Evolutionary conservation across 164 flowering plant genomes (phyloP), one percentile per base, ranked within the genome.

Genomic region (Nelumbo lutea): DNA sequence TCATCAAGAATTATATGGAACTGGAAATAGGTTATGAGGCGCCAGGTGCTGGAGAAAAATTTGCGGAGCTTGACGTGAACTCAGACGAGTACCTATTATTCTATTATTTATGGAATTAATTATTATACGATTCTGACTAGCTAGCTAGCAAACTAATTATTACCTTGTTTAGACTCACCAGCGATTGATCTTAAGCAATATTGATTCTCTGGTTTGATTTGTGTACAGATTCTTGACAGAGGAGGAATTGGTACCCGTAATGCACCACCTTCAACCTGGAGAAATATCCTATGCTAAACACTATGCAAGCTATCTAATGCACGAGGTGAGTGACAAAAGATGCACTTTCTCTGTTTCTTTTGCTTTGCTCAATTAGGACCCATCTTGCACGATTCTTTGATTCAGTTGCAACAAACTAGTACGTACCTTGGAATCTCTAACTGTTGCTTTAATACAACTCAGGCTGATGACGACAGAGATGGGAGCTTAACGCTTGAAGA

Each of bases 381-480:
- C 27, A 27, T 27, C 27, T 27, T 27, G 27, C 27, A 27, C 27
- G 27, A 27, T 27, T 27, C 27, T 27, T 27, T 27, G 27, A 27
- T 27, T 27, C 27, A 27, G 27, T 27, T 27, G 27, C 27, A 27
- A 27, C 27, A 27, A 27, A 27, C 27, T 27, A 27, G 27, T 27
- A 27, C 27, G 27, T 27, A 4, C 8, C 43, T 64, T 46, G 9
- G 42, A 47, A 46, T 62, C 60, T 62, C 42, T 27, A 5, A 43
- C 27, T 63, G 50, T 9, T 67, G 3, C 9, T 51, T 57, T 38
- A 5, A 38, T 10, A 9, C 53, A 5, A 42, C 70, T 9, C 69
- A 90, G 96, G 90, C 83, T 13, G 96, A 90, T 75, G 89, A 84
- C 7, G 77, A 84, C 43, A 59, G 52, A 67, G 90, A 88, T 65